Evolutionary conservation across 2,329 filamentous ascomycete species (phyloP).

Genomic region (Colletotrichum filicis): DNA sequence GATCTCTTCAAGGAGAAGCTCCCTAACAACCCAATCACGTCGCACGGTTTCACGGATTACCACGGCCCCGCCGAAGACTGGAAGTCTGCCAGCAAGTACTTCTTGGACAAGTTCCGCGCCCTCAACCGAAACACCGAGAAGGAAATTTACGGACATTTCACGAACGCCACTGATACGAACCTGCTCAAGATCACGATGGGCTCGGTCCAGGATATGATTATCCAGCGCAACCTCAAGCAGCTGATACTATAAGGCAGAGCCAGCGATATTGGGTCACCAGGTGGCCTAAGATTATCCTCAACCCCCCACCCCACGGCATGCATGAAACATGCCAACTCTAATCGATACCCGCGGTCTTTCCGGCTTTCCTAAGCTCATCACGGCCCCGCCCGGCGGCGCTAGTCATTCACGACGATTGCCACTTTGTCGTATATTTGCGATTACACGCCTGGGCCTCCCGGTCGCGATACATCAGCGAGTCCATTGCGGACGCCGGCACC

Average conservation of each 20-base stretch:
- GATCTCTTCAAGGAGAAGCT: constrained; percentile 86
- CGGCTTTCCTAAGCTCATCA: constrained; percentile 2
- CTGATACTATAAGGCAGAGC: constrained; percentile 70
- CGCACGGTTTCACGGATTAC: constrained; percentile 83
- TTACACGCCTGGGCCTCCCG: not conserved
- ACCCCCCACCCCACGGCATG: not conserved
- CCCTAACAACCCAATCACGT: constrained; percentile 74
- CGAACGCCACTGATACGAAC: constrained; percentile 75
- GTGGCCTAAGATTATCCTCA: not conserved
- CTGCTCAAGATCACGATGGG: constrained; percentile 88
- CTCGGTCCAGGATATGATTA: constrained; percentile 88
- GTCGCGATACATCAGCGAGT: not conserved
- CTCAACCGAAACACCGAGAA: constrained; percentile 77
- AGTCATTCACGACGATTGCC: not conserved
- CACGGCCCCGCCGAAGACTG: constrained; percentile 76
- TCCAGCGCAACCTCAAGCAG: constrained; percentile 84
- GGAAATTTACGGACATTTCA: constrained; percentile 72
- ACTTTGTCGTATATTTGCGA: not conserved
- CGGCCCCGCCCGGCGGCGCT: constrained; percentile 3
- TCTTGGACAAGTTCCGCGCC: constrained; percentile 82
- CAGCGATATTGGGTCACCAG: constrained; percentile 10
- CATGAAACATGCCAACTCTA: constrained; percentile 20
- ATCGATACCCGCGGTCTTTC: constrained; percentile 31
- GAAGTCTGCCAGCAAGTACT: constrained; percentile 82
- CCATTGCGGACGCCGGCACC: not conserved